Percentiles rank a stretch among this genome's conserved stretches.
These are phyloP conservation scores for Bisporella sp. DNA, from an alignment of 2,329 filamentous ascomycete genomes.

Conservation along the genomic window DNA sequence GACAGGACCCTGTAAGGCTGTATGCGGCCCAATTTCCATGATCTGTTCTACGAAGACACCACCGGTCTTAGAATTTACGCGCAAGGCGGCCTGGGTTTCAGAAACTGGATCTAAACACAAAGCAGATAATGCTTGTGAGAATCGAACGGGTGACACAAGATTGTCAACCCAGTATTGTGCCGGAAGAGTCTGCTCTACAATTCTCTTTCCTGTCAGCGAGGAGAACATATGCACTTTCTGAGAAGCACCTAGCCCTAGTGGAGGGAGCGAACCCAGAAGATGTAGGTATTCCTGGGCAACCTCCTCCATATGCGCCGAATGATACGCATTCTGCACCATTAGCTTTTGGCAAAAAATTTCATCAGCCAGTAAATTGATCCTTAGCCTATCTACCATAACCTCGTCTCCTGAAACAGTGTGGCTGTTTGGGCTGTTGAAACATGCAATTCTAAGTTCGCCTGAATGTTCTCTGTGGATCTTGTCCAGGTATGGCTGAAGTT, in stretches of 20 bases:
- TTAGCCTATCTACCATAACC: slow-evolving; percentile 6
- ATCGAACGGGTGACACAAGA: slow-evolving; percentile 36
- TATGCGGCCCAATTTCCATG: slow-evolving; percentile 9
- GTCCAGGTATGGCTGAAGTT: slow-evolving; percentile 1
- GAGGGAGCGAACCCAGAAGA: neutral
- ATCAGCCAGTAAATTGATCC: slow-evolving; percentile 3
- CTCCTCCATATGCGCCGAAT: slow-evolving; percentile 27
- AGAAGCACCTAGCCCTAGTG: neutral
- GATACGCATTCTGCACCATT: slow-evolving; percentile 34
- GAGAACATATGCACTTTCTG: slow-evolving; percentile 32
- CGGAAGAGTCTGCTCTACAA: slow-evolving; percentile 12
- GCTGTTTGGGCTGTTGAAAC: slow-evolving; percentile 19
- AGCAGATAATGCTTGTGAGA: slow-evolving; percentile 13
- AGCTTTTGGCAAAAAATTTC: slow-evolving; percentile 26
- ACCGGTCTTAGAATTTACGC: neutral
- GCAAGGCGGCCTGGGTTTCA: neutral
- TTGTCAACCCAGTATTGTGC: slow-evolving; percentile 38
- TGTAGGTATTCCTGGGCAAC: slow-evolving; percentile 19
- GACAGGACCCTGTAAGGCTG: slow-evolving; percentile 4
- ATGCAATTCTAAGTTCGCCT: slow-evolving; percentile 24
- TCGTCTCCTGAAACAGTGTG: slow-evolving; percentile 16
- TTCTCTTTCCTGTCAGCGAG: slow-evolving; percentile 29
- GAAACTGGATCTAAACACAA: neutral
- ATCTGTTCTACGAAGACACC: neutral
- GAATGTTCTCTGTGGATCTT: neutral